A percentile compares a stretch with the other conserved stretches of the same genome.
Conservation (phyloP, 2,329 filamentous ascomycete species). For the Ascochyta clinopodiicola region DNA sequence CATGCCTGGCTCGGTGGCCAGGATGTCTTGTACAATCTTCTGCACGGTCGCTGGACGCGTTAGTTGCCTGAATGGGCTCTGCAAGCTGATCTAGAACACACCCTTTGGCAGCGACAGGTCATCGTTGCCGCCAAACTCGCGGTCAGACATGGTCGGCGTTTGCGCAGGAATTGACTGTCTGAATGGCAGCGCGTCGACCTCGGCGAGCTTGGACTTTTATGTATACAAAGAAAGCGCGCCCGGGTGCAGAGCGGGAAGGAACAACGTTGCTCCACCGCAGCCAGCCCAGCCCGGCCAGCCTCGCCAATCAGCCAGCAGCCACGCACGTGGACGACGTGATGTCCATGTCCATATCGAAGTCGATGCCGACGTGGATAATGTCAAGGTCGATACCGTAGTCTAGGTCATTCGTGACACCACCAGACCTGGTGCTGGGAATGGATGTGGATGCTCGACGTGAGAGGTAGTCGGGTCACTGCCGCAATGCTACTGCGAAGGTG, state of each 20-base stretch:
- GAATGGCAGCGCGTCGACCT: constrained; percentile 8
- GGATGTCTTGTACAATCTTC: constrained; percentile 92
- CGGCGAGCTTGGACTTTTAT: constrained; percentile 16
- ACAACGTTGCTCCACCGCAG: constrained; percentile 10
- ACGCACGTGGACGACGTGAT: not conserved
- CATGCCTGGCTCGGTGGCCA: constrained; percentile 76
- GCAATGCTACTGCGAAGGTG: too few species aligned
- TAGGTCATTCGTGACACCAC: constrained; percentile 9
- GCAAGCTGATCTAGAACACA: constrained; percentile 20
- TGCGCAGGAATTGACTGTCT: constrained; percentile 20
- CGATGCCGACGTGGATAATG: not conserved
- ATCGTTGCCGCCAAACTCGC: constrained; percentile 53
- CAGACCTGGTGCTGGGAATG: constrained; percentile 14
- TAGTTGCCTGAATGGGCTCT: not conserved
- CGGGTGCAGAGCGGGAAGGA: constrained; percentile 1
- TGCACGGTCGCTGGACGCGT: constrained; percentile 66
- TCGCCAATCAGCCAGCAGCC: constrained; percentile 5
- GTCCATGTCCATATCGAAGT: too few species aligned
- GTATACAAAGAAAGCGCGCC: constrained; percentile 14
- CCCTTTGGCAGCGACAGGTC: constrained; percentile 52
- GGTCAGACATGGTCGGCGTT: constrained; percentile 48
- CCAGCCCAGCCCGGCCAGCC: not conserved
- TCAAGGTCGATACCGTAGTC: not conserved
- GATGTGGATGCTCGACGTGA: not conserved
- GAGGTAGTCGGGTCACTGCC: not conserved